phyloP scores from a whole-genome alignment of 495 filamentous ascomycete genomes.

The Penicillium desertorum region DNA sequence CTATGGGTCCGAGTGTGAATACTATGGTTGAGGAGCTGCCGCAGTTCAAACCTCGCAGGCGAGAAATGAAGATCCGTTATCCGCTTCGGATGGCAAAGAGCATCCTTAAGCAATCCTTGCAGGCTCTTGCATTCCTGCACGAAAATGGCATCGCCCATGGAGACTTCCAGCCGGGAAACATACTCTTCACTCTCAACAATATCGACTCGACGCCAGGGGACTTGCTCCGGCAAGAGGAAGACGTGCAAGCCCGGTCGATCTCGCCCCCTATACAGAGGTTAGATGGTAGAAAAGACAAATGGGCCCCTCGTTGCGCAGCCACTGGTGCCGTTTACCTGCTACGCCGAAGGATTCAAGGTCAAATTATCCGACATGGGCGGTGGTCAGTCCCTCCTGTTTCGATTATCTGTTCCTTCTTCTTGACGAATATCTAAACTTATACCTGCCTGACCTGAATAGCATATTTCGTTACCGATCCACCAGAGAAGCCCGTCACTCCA shows the following conservation, averaged over 20 bases:
- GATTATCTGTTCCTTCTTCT: slow-evolving; percentile 15
- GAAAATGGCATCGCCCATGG: slow-evolving; percentile 45
- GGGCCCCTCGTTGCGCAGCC: slow-evolving; percentile 37
- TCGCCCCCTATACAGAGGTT: slow-evolving; percentile 32
- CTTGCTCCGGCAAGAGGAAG: slow-evolving; percentile 23
- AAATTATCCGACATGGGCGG: slow-evolving; percentile 44
- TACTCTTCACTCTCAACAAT: slow-evolving; percentile 35
- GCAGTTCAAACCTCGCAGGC: slow-evolving; percentile 26
- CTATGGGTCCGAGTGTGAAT: slow-evolving; percentile 44
- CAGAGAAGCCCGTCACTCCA: slow-evolving; percentile 32
- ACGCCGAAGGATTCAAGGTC: slow-evolving; percentile 29
- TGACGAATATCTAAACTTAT: slow-evolving; percentile 12
- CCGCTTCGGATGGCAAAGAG: slow-evolving; percentile 40
- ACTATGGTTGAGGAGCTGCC: slow-evolving; percentile 36
- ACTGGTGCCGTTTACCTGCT: slow-evolving; percentile 23
- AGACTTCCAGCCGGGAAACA: slow-evolving; percentile 48
- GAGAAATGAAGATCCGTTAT: slow-evolving; percentile 33
- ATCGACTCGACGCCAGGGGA: slow-evolving; percentile 20
- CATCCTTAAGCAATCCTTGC: slow-evolving; percentile 42
- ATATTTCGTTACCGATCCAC: slow-evolving; percentile 31
- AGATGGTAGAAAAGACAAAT: slow-evolving; percentile 37
- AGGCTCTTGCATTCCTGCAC: slow-evolving; percentile 44
- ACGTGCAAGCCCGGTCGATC: slow-evolving; percentile 18
- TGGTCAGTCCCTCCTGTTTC: slow-evolving; percentile 26
- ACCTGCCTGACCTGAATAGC: slow-evolving; percentile 23